Conservation (phyloP, 257 asterid genomes). For the Verbena officinalis region DNA sequence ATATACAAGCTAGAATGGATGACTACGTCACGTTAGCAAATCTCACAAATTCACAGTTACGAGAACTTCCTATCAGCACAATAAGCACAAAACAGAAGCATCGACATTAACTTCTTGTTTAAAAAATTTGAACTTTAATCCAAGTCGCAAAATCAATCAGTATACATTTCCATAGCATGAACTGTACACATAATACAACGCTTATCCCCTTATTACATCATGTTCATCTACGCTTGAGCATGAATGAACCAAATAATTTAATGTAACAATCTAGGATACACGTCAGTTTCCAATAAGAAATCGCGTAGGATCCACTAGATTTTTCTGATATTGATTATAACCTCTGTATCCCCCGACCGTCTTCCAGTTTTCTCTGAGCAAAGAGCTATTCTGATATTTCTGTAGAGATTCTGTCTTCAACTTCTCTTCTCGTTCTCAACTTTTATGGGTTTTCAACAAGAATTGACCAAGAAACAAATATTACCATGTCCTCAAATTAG, state of each 20-base stretch:
- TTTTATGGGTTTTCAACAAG: conserved; percentile 18
- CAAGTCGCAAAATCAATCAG: not conserved
- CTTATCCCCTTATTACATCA: not conserved
- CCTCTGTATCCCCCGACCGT: too few species aligned
- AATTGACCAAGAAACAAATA: conserved; percentile 8
- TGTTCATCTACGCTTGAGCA: not conserved
- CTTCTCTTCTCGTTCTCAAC: not conserved
- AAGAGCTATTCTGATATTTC: conserved; percentile 10
- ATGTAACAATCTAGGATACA: conserved; percentile 10
- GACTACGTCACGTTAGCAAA: conserved; percentile 6
- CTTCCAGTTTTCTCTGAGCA: not conserved
- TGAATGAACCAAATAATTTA: not conserved
- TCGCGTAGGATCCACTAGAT: not conserved
- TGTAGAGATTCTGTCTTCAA: conserved; percentile 1
- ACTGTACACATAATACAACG: not conserved
- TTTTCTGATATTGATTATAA: not conserved
- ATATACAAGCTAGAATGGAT: not conserved
- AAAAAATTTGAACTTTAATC: not conserved
- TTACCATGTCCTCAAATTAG: conserved; percentile 16
- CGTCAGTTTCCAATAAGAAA: not conserved
- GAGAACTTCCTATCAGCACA: not conserved
- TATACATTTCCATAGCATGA: not conserved
- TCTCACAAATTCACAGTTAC: not conserved
- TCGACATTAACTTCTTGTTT: not conserved
- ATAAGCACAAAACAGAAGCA: not conserved